These are phyloP conservation scores for Tetrapisispora phaffii DNA, from an alignment of 805 yeast species.

Conservation along the genomic window DNA sequence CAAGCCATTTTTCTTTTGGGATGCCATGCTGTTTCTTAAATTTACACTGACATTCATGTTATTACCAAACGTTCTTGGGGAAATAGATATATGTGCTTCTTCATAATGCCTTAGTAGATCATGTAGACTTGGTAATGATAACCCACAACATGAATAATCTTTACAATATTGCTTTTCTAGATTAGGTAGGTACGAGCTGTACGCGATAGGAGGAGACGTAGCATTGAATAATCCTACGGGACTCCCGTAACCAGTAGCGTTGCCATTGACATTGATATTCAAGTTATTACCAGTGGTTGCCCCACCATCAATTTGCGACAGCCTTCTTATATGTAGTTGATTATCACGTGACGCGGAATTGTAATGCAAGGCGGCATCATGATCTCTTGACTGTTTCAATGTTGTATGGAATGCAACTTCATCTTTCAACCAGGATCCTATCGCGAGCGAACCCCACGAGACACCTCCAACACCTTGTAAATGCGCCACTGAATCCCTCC, in stretches of 20 bases:
- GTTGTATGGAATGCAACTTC: constrained; percentile 59
- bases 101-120: constrained; percentile 91
- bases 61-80: constrained; percentile 11
- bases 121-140: constrained; percentile 82
- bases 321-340: neutral
- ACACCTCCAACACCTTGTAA: constrained; percentile 98
- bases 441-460: constrained; percentile 92
- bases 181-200: constrained; percentile 77
- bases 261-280: neutral
- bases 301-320: constrained; percentile 1
- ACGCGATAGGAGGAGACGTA: constrained; percentile 24
- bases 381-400: constrained; percentile 9
- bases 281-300: neutral
- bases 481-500: constrained; percentile 87
- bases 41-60: neutral
- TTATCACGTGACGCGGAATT: neutral
- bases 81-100: constrained; percentile 79
- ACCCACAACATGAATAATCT: constrained; percentile 95
- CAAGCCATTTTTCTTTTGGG: neutral
- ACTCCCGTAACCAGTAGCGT: neutral
- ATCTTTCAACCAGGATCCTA: constrained; percentile 93
- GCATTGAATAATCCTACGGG: neutral
- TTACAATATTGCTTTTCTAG: constrained; percentile 93
- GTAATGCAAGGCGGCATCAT: neutral
- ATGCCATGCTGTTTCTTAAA: neutral